Evolutionary conservation across 2,329 filamentous ascomycete genomes (phyloP).

Genomic region (Beauveria caledonica): DNA sequence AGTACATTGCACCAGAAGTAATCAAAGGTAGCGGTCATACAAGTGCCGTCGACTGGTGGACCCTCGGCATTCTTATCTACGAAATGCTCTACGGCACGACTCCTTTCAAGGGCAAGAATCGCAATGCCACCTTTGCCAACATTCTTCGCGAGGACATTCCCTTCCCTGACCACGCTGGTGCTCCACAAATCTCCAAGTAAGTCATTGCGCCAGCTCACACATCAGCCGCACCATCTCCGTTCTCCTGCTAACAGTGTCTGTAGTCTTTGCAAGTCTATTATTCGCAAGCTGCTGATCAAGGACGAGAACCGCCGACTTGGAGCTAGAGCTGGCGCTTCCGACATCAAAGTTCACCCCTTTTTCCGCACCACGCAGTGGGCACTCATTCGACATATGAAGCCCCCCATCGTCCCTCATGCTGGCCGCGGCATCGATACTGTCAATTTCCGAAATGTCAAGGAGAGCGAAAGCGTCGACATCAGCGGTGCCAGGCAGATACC

Average conservation of each 20-base stretch:
- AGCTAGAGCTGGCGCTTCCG: slow-evolving; percentile 87
- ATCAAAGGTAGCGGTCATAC: slow-evolving; percentile 98
- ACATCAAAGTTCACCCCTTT: slow-evolving; percentile 94
- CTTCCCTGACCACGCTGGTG: slow-evolving; percentile 81
- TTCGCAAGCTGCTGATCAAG: slow-evolving; percentile 95
- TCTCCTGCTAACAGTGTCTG: slow-evolving; percentile 13
- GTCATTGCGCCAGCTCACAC: slow-evolving; percentile 23
- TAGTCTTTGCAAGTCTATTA: slow-evolving; percentile 92
- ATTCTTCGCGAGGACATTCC: slow-evolving; percentile 92
- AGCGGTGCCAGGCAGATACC: slow-evolving; percentile 50
- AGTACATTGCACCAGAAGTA: slow-evolving; percentile 97
- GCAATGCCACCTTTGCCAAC: slow-evolving; percentile 96
- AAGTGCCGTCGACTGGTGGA: slow-evolving; percentile 99
- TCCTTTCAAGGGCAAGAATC: slow-evolving; percentile 98
- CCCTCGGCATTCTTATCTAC: slow-evolving; percentile 90
- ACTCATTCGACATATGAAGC: slow-evolving; percentile 93
- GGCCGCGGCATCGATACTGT: slow-evolving; percentile 86
- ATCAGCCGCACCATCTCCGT: slow-evolving; percentile 11
- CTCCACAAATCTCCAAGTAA: slow-evolving; percentile 86
- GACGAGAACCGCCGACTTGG: slow-evolving; percentile 91
- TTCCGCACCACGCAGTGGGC: slow-evolving; percentile 97
- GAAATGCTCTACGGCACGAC: slow-evolving; percentile 99
- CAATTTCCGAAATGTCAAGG: slow-evolving; percentile 97
- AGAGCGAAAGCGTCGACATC: slow-evolving; percentile 90
- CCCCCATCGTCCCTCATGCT: slow-evolving; percentile 88